Evolutionary conservation across 192 early-diverging fungal species (phyloP), one percentile per base, ranked within the genome.

Genomic region (Coemansia sp.): DNA sequence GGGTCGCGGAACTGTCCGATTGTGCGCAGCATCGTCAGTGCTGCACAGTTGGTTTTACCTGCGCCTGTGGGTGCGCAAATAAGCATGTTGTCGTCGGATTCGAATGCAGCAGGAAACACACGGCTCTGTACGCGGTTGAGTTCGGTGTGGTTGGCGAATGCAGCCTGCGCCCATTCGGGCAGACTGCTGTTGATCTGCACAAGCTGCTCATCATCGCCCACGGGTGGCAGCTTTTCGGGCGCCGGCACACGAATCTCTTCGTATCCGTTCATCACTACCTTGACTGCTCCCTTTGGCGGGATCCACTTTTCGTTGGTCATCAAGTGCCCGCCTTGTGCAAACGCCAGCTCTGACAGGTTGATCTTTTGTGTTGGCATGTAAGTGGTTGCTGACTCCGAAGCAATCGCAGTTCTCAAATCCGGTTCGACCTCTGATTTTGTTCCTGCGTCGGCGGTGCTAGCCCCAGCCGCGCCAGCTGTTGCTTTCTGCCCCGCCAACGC

Each of bases 61-160:
- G 97, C 95, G 71, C 96, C 96, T 7, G 97, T 99, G 0, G 97
- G 97, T 8, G 97, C 97, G 77, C 97, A 98, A n/a, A 99, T 82
- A 7, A 99, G 85, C 86, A 98, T 87, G 74, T 97, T 97, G 48
- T 93, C 95, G 73, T 98, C 94, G n/a, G 85, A 78, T 10, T 78
- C 77, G 74, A 93, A 99, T 0, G 95, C 97, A n/a, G 85, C 78
- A 37, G 91, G 90, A 67, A 92, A 98, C 5, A 98, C 86, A 41
- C 85, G 84, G 69, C 90, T 93, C 85, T 99, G 98, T 41, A 98
- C 87, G 52, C 93, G 85, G 79, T 99, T 99, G 60, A 99, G 85
- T 9, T 73, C 74, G 54, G 76, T 72, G n/a, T 89, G 85, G 43
- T 86, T 79, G 12, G 75, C 71, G 72, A 96, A 96, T n/a, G 87